These are phyloP conservation scores for Rutstroemia sp. DNA, from an alignment of 2,329 filamentous ascomycete species.

Conservation along the genomic window DNA sequence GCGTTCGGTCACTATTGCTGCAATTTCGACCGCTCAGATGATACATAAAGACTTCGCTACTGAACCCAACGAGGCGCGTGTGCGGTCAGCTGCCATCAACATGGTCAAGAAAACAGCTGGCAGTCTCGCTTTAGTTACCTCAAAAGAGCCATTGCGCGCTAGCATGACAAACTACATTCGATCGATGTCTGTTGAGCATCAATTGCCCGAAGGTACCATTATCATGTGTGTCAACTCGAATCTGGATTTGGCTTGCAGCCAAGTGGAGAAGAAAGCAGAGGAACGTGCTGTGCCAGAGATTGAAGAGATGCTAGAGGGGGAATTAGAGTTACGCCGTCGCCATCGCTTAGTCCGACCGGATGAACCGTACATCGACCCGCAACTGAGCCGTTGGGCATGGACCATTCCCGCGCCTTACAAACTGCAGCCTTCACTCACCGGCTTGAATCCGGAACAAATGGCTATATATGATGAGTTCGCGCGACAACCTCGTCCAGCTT, in stretches of 20 bases:
- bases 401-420: slow-evolving; percentile 93
- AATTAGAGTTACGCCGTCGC: slow-evolving; percentile 68
- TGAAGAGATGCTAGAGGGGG: slow-evolving; percentile 80
- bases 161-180: slow-evolving; percentile 98
- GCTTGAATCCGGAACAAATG: slow-evolving; percentile 85
- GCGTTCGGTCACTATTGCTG: slow-evolving; percentile 93
- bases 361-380: slow-evolving; percentile 76
- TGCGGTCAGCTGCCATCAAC: slow-evolving; percentile 79
- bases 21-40: slow-evolving; percentile 92
- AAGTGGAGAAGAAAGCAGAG: slow-evolving; percentile 93
- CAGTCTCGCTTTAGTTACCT: slow-evolving; percentile 92
- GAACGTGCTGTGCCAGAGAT: slow-evolving; percentile 91
- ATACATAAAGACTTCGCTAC: slow-evolving; percentile 95
- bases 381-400: slow-evolving; percentile 83
- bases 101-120: slow-evolving; percentile 95
- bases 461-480: slow-evolving; percentile 97
- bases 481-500: slow-evolving; percentile 59
- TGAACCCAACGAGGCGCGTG: slow-evolving; percentile 79
- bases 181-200: slow-evolving; percentile 55
- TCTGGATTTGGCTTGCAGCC: slow-evolving; percentile 82
- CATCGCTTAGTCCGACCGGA: slow-evolving; percentile 70
- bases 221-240: slow-evolving; percentile 99
- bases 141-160: slow-evolving; percentile 90
- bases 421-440: slow-evolving; percentile 61
- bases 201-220: slow-evolving; percentile 87